A percentile compares a stretch with the other conserved stretches of the same genome.
phyloP scores from a whole-genome alignment of 352 stramenopile species.

The Pythium chondricola region DNA sequence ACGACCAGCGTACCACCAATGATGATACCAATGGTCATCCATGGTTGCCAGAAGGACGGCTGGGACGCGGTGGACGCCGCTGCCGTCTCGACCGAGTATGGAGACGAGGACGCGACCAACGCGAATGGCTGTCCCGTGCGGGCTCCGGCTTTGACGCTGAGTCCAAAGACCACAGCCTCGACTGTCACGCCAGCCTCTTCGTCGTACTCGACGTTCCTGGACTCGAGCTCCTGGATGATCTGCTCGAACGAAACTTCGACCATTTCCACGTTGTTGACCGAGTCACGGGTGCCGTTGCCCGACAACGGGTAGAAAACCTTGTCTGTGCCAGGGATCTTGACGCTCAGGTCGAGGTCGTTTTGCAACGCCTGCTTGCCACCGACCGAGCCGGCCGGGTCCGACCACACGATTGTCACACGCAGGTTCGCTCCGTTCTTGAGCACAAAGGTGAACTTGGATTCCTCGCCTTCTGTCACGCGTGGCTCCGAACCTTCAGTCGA shows the following conservation, averaged over 20 bases:
- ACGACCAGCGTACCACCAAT: conserved; percentile 38
- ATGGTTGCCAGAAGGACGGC: conserved; percentile 56
- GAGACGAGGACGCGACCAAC: conserved; percentile 71
- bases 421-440: conserved; percentile 46
- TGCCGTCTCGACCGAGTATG: conserved; percentile 30
- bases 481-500: conserved; percentile 40
- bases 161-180: conserved; percentile 48
- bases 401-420: conserved; percentile 68
- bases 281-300: conserved; percentile 51
- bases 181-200: conserved; percentile 41
- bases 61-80: conserved; percentile 1
- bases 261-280: conserved; percentile 78
- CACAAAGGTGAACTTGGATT: conserved; percentile 51
- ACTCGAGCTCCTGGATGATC: conserved; percentile 23
- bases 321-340: conserved; percentile 43
- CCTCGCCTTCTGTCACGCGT: conserved; percentile 37
- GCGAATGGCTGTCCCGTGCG: conserved; percentile 55
- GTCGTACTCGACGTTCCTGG: conserved; percentile 20
- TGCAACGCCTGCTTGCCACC: conserved; percentile 45
- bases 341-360: conserved; percentile 65
- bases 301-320: conserved; percentile 53
- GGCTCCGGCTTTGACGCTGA: conserved; percentile 57
- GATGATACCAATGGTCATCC: conserved; percentile 65
- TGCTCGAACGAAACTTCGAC: conserved; percentile 59
- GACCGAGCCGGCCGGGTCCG: conserved; percentile 51